These are phyloP conservation scores for Oryza glaberrima DNA, from an alignment of 176 grass and related monocot genomes.

Conservation along the genomic window DNA sequence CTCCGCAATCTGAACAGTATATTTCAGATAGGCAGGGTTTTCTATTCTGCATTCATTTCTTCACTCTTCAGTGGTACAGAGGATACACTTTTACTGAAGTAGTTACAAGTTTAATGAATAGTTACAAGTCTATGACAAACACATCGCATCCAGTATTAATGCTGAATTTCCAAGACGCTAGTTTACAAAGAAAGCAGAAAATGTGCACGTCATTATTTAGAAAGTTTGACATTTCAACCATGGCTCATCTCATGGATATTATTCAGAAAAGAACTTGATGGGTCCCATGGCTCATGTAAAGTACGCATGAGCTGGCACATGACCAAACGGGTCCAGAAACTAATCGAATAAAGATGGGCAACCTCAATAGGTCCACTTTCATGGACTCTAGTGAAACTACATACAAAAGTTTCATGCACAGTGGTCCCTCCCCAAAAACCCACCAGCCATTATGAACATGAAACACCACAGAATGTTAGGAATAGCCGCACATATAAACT, in stretches of 20 bases:
- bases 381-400: conserved; percentile 30
- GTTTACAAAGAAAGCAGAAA: background rate
- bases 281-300: conserved; percentile 17
- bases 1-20: background rate
- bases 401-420: conserved; percentile 6
- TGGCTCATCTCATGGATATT: background rate
- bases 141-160: background rate
- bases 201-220: background rate
- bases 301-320: conserved; percentile 36
- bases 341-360: conserved; percentile 37
- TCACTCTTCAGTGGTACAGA: background rate
- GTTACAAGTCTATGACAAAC: background rate
- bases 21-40: background rate
- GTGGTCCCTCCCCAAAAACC: conserved; percentile 12
- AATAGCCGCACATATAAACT: conserved; percentile 17
- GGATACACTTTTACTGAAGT: background rate
- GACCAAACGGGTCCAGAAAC: conserved; percentile 20
- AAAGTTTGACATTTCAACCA: conserved; percentile 2
- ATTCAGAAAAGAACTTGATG: background rate
- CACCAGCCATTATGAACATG: conserved; percentile 13
- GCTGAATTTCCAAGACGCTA: background rate
- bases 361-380: background rate
- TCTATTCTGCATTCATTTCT: background rate
- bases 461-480: conserved; percentile 27
- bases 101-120: background rate